Conservation (phyloP, 2,329 filamentous ascomycete species). For the Apiospora koreana region DNA sequence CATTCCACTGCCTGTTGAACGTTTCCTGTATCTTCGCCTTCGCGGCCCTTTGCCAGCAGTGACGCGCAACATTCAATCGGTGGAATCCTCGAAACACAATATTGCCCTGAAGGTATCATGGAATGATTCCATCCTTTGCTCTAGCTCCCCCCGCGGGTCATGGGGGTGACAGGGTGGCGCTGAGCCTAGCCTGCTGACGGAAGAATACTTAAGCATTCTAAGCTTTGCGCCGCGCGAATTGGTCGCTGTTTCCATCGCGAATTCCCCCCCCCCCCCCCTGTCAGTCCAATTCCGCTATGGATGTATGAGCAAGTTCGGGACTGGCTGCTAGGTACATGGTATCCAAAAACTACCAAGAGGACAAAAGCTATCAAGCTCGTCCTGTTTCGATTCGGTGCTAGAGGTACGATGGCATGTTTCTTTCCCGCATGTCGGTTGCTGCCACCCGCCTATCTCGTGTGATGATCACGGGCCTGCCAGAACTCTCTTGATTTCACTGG, state of each 20-base stretch:
- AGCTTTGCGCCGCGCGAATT: conserved; percentile 1
- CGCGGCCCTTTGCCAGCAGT: not conserved
- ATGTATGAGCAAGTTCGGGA: not conserved
- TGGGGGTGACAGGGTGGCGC: not conserved
- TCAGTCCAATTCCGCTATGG: not conserved
- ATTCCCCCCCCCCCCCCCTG: not conserved
- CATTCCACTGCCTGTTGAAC: too few relatives aligned
- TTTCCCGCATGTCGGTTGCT: not conserved
- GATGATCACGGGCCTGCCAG: not conserved
- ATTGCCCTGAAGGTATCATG: not conserved
- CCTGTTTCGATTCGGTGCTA: not conserved
- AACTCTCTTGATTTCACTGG: not conserved
- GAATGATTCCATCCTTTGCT: not conserved
- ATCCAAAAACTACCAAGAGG: not conserved
- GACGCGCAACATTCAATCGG: not conserved
- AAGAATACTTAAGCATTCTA: not conserved
- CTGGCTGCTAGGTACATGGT: too few relatives aligned
- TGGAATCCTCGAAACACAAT: not conserved
- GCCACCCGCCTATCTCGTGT: not conserved
- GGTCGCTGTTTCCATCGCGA: conserved; percentile 4
- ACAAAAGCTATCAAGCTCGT: not conserved
- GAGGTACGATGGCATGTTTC: not conserved
- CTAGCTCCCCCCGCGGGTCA: not conserved
- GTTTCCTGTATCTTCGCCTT: not conserved
- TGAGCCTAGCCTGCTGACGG: not conserved